Base-by-base conservation (phyloP, 352 stramenopile genomes). In the Phytophthora citrophthora region DNA sequence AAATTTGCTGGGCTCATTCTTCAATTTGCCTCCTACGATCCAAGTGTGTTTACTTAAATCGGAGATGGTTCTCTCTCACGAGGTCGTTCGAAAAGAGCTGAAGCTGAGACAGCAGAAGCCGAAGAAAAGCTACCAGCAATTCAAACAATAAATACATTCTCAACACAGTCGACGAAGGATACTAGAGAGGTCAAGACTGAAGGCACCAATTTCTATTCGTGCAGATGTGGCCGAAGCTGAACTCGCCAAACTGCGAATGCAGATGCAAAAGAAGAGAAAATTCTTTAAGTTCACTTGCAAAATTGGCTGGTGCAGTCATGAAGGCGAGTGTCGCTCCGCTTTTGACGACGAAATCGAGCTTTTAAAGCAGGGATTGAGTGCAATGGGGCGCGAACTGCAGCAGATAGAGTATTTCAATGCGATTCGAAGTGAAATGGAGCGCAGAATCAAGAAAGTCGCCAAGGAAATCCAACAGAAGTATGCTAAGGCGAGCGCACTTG, bases 381-480 rank as follows among this genome's bases (percentile, higher is more conserved):
- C 40, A 10, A 60, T 64, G 43, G 41, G 65, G 13, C 45, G 29
- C 1, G 60, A 67, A 44, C 7, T 70, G 45, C 20, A 58, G 45
- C 13, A 52, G 23, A 62, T 63, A 18, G 23, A 50, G 39, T 48
- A 47, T 5, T 76, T 76, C 43, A 51, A 18, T 16, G 12, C 59
- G n/a, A 62, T 70, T 31, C 61, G 60, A 10, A 46, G 15, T 9
- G 59, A 54, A 34, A 79, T 82, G 60, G 52, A 71, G 13, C 7
- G 20, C 31, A 54, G 20, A 10, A 36, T 44, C 36, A 32, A 56
- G 15, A 45, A 56, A 36, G 32, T 24, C 6, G 32, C 13, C 10
- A 49, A 60, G 16, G 48, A 74, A 53, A 47, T 64, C 3, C 43
- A 31, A 16, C 52, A 7, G 4, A 53, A 72, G 23, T 61, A 49